A percentile compares a stretch with the other conserved stretches of the same genome.
These are phyloP conservation scores for Scedosporium minutisporum DNA, from an alignment of 2,329 filamentous ascomycete genomes.

Conservation along the genomic window DNA sequence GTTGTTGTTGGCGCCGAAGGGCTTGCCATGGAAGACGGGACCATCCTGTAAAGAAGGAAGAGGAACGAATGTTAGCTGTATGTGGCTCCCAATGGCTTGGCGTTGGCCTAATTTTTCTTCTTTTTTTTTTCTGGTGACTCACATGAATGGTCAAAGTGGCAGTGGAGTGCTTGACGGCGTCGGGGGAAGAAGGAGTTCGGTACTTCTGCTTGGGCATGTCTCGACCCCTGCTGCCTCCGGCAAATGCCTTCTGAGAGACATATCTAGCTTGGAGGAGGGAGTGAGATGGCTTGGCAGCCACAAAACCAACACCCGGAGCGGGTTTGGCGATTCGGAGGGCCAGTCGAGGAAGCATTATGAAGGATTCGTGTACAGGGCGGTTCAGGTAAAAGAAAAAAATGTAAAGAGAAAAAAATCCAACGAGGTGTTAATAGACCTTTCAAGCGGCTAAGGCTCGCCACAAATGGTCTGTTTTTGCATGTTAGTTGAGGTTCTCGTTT, in stretches of 20 bases:
- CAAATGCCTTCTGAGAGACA: slow-evolving; percentile 30
- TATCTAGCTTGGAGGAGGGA: slow-evolving; percentile 21
- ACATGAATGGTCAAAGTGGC: slow-evolving; percentile 94
- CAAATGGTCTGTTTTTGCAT: slow-evolving; percentile 25
- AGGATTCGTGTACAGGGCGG: slow-evolving; percentile 8
- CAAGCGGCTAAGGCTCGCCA: slow-evolving; percentile 24
- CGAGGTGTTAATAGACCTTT: slow-evolving; percentile 6
- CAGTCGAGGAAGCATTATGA: slow-evolving; percentile 51
- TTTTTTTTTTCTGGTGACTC: slow-evolving; percentile 22
- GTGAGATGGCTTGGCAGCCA: slow-evolving; percentile 15
- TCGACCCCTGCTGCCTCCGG: slow-evolving; percentile 54
- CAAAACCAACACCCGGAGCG: slow-evolving; percentile 33
- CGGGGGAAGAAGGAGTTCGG: slow-evolving; percentile 7
- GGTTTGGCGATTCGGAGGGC: slow-evolving; percentile 43
- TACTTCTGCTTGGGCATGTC: slow-evolving; percentile 33
- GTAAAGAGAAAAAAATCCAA: slow-evolving; percentile 11
- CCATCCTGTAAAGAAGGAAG: slow-evolving; percentile 53
- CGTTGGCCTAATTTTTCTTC: neutral
- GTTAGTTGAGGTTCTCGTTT: slow-evolving; percentile 11
- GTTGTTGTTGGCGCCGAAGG: slow-evolving; percentile 93
- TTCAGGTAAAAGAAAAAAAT: slow-evolving; percentile 12
- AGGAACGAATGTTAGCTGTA: slow-evolving; percentile 13
- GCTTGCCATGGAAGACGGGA: slow-evolving; percentile 90
- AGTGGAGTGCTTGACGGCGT: slow-evolving; percentile 16
- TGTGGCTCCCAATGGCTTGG: neutral